Conservation (phyloP, 345 rosid genomes). For the Rhizophora mangle region DNA sequence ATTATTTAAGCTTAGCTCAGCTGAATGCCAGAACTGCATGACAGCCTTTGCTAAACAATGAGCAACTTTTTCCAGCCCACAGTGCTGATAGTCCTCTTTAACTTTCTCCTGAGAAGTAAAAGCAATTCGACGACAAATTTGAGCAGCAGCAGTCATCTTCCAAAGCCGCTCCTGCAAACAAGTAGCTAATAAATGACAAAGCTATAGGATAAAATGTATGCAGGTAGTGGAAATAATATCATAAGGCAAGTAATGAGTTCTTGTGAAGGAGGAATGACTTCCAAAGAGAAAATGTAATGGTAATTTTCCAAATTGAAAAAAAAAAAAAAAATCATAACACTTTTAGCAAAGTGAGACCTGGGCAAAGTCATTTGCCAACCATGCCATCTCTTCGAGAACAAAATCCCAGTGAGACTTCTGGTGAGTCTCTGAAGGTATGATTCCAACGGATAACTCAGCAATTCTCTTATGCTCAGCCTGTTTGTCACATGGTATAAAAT, state of each 20-base stretch:
- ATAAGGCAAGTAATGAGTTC: neutral
- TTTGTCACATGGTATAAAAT: constrained; percentile 27
- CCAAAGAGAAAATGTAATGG: neutral
- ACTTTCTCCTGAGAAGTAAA: constrained; percentile 56
- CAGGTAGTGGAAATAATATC: neutral
- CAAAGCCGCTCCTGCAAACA: constrained; percentile 85
- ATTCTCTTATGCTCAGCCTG: constrained; percentile 91
- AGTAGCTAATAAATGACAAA: constrained; percentile 9
- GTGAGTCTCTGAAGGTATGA: constrained; percentile 43
- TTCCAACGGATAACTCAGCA: constrained; percentile 69
- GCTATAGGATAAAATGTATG: neutral
- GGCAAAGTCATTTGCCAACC: constrained; percentile 98
- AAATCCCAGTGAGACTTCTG: constrained; percentile 85
- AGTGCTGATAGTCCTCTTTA: constrained; percentile 45
- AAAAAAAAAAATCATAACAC: neutral
- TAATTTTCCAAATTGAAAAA: constrained; percentile 9
- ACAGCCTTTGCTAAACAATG: constrained; percentile 71
- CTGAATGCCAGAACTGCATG: constrained; percentile 80
- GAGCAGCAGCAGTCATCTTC: constrained; percentile 97
- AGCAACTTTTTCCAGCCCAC: constrained; percentile 62
- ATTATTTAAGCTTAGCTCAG: constrained; percentile 45
- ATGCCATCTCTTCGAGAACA: constrained; percentile 98
- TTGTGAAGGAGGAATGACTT: neutral
- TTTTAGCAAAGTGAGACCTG: constrained; percentile 58
- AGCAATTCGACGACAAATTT: constrained; percentile 68